Base-by-base conservation (phyloP, 2,329 filamentous ascomycete species). In the Calonectria leucothoes region DNA sequence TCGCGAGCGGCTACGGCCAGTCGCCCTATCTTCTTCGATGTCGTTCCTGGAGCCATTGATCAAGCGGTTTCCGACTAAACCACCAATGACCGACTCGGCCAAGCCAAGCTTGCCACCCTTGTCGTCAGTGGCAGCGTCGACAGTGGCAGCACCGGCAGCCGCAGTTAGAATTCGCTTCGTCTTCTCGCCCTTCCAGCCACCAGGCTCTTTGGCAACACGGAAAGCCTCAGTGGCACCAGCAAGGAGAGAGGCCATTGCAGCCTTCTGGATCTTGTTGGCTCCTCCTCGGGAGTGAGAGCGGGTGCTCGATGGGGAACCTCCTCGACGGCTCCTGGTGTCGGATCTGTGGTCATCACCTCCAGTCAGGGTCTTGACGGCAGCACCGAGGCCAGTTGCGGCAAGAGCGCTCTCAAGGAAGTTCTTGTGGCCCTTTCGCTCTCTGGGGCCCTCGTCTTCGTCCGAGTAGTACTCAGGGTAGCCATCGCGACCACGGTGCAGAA, bases 211-310 rank as follows among this genome's bases (percentile, higher is more conserved):
- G 82, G 96, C 93, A 70, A 95, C 93, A 74, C 95, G 93, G 89
- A 98, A 98, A 51, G 96, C 96, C 84, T 98, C 96, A 69, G 95
- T 94, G 49, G 96, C 96, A 79, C 95, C 96, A 35, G 96, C 96
- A 59, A 98, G 91, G 48, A 98, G 88, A 25, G 96, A 97, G 39
- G 96, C 96, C 87, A 97, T 96, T 82, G 96, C 95, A 39, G 95
- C 95, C 85, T 98, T 95, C 77, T 95, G 92, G 59, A 95, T 91
- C 79, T 94, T 94, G 79, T 87, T 89, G 42, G 87, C 84, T 15
- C 82, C 87, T 70, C 89, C 86, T 52, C 88, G 86, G 37, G 89
- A 91, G 75, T 90, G 89, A 72, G 91, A 91, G 27, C 89, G 85
- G 37, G 86, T 86, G 45, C 86, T 87, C 61, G 88, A 90, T 66